Evolutionary conservation across 768 basidiomycete genomes (phyloP), one percentile per base, ranked within the genome.

Genomic region (Hortiboletus flavorubellus): DNA sequence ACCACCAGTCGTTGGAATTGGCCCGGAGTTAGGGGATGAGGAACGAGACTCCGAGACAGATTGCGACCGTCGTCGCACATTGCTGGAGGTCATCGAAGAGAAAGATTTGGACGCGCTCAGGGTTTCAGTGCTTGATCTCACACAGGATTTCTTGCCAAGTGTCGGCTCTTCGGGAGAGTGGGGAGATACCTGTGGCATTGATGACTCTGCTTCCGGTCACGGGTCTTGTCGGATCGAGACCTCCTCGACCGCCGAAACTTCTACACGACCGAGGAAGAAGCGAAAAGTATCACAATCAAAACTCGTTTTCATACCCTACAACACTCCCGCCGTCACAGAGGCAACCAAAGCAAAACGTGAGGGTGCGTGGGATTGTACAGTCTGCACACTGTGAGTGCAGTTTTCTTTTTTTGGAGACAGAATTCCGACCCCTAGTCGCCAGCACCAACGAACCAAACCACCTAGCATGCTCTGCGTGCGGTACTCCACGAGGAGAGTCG

Each of bases 391-490:
- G 87, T 88, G 63, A 70, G 86, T 9, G 15, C 49, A 12, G 2
- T 58, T 34, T 30, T 46, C 16, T 26, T 54, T 56, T 30, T 46
- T 21, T 18, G 15, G 15, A 42, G 29, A 46, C 34, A 12, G n/a
- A 21, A 39, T 8, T 33, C 44, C 16, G n/a, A 59, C 45, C 44
- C 64, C 63, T 10, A 56, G 38, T 41, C 5, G 3, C n/a, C 55
- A 87, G 85, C 42, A 59, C 75, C 49, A 88, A 89, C 58, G 64
- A 80, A 34, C 66, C 73, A 10, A 68, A 63, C 16, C 80, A 85
- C 66, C 75, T 86, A 9, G 81, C 80, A 9, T 89, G 87, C 63
- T 77, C 81, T 38, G 85, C 76, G 1, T 89, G 87, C 64, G 73
- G 73, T 4, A 84, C 82, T 10, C 76, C 79, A 48, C 73, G 76